phyloP scores from a whole-genome alignment of 306 rosid genomes.

The Fragaria nilgerrensis region DNA sequence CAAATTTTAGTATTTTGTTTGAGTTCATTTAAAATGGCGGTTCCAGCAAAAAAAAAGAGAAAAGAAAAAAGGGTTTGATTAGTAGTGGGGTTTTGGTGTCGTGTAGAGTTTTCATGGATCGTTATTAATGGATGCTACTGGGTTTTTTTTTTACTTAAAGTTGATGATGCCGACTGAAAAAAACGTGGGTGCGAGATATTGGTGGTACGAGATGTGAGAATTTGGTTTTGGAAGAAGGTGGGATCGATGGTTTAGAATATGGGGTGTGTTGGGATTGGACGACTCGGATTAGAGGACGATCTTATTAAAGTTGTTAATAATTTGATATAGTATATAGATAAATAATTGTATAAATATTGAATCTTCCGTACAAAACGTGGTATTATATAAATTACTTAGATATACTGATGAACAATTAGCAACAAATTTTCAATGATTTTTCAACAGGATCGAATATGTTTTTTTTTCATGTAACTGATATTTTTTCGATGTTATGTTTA shows the following conservation, averaged over 20 bases:
- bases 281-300: not conserved
- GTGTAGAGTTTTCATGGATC: not conserved
- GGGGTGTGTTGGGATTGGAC: not conserved
- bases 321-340: no score
- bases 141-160: not conserved
- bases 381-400: no score
- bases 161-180: no score
- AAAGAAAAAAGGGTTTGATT: not conserved
- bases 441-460: no score
- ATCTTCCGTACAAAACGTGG: no score
- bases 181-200: not conserved
- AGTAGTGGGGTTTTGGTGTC: conserved; percentile 21
- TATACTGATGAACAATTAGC: no score
- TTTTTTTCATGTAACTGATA: no score
- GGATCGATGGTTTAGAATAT: not conserved
- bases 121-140: not conserved
- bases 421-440: no score
- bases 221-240: not conserved
- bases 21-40: conserved; percentile 17
- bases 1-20: no score
- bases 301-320: no score
- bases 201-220: not conserved
- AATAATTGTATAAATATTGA: no score
- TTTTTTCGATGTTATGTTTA: no score
- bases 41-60: not conserved